phyloP scores from a whole-genome alignment of 768 basidiomycete species.

The Auricularia auricula-judae region DNA sequence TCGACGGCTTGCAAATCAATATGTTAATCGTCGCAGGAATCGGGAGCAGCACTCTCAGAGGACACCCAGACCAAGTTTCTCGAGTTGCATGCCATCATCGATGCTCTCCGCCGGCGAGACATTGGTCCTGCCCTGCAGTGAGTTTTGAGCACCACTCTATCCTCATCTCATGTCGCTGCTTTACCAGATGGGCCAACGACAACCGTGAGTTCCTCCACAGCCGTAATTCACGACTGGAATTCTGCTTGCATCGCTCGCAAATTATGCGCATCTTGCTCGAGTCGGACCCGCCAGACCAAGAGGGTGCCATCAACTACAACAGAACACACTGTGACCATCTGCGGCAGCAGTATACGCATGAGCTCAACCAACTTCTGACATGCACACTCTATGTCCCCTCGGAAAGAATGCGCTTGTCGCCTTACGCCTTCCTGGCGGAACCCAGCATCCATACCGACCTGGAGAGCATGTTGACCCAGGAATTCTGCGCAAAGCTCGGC shows the following conservation, averaged over 20 bases:
- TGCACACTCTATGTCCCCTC: slow-evolving; percentile 63
- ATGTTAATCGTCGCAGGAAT: slow-evolving; percentile 45
- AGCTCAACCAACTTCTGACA: slow-evolving; percentile 61
- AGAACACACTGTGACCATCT: slow-evolving; percentile 42
- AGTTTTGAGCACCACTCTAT: slow-evolving; percentile 14
- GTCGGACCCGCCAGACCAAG: slow-evolving; percentile 44
- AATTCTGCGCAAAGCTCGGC: slow-evolving; percentile 78
- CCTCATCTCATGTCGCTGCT: slow-evolving; percentile 2
- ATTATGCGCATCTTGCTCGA: slow-evolving; percentile 70
- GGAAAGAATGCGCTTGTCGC: slow-evolving; percentile 51
- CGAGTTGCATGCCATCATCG: slow-evolving; percentile 62
- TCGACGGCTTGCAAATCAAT: slow-evolving; percentile 4
- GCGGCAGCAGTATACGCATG: slow-evolving; percentile 54
- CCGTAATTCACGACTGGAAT: slow-evolving; percentile 76
- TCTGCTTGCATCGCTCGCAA: slow-evolving; percentile 82
- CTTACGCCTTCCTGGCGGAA: slow-evolving; percentile 64
- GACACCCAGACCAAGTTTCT: slow-evolving; percentile 47
- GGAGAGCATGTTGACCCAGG: slow-evolving; percentile 74
- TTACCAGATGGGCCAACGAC: slow-evolving; percentile 63
- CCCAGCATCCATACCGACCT: slow-evolving; percentile 67
- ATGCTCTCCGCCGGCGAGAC: slow-evolving; percentile 51
- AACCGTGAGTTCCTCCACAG: slow-evolving; percentile 55
- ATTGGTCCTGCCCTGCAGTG: slow-evolving; percentile 72
- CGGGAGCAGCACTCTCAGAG: slow-evolving; percentile 41
- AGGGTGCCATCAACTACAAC: slow-evolving; percentile 65